Conservation (phyloP, 305 asterid genomes). For the Fraxinus paxiana region DNA sequence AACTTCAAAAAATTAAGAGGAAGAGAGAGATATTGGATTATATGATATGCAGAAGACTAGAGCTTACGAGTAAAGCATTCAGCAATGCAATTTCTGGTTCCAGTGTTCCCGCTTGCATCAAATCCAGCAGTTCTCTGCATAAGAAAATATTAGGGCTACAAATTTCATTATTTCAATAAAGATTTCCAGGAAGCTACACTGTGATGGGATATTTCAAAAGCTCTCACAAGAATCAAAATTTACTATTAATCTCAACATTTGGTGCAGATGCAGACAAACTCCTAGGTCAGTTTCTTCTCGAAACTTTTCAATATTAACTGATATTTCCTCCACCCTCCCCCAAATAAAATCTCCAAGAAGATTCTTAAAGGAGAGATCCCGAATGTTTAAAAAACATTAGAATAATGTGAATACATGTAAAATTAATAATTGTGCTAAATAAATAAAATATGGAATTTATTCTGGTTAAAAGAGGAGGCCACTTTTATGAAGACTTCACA, state of each 20-base stretch:
- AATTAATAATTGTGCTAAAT: too few species aligned
- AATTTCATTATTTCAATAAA: not conserved
- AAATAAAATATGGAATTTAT: too few species aligned
- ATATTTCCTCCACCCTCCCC: not conserved
- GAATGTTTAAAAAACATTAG: too few species aligned
- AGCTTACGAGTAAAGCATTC: constrained; percentile 73
- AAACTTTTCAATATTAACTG: not conserved
- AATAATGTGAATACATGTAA: too few species aligned
- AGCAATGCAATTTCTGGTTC: constrained; percentile 80
- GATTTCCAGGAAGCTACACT: not conserved
- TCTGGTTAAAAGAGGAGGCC: too few species aligned
- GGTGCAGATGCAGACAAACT: not conserved
- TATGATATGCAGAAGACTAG: constrained; percentile 3
- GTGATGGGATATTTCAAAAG: not conserved
- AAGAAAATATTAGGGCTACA: constrained; percentile 5
- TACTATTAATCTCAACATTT: not conserved
- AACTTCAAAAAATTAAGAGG: not conserved
- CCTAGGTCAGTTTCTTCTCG: not conserved
- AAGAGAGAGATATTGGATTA: not conserved
- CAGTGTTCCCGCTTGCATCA: constrained; percentile 71
- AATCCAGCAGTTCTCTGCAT: constrained; percentile 60
- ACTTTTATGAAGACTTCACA: too few species aligned
- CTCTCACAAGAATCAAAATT: not conserved
- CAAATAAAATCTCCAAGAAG: too few species aligned
- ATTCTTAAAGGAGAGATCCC: too few species aligned